phyloP scores from a whole-genome alignment of 2,329 filamentous ascomycete genomes.

The Colletotrichum costaricense region DNA sequence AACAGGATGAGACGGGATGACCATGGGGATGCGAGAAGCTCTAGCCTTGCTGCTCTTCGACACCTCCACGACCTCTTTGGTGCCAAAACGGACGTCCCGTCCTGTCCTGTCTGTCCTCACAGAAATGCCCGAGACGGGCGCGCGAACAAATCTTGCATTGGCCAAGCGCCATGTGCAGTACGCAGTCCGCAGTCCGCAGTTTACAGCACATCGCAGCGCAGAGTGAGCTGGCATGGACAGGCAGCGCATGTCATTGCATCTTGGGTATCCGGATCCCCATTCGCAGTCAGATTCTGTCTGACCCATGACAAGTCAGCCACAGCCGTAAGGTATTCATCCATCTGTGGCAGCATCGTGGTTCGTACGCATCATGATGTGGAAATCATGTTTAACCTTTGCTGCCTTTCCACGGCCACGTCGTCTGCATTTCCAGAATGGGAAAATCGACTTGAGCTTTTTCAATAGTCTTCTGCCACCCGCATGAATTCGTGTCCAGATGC shows the following conservation, averaged over 20 bases:
- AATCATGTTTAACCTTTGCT: constrained; percentile 11
- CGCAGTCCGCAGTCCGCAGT: background rate
- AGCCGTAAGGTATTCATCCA: background rate
- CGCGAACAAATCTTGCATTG: background rate
- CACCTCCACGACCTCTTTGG: background rate
- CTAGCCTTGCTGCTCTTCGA: background rate
- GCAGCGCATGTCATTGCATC: background rate
- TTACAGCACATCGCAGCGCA: constrained; percentile 2
- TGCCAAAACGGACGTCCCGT: background rate
- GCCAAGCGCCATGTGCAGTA: background rate
- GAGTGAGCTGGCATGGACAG: background rate
- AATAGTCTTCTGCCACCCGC: constrained; percentile 2
- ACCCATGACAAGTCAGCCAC: too few species aligned
- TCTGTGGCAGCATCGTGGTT: background rate
- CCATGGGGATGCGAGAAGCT: background rate
- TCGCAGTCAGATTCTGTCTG: background rate
- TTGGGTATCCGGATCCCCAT: background rate
- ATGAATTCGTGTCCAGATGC: constrained; percentile 17
- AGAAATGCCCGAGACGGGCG: constrained; percentile 31
- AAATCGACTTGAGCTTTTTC: background rate
- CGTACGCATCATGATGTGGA: constrained; percentile 17
- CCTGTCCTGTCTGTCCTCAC: background rate
- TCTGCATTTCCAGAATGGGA: constrained; percentile 1
- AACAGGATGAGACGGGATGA: background rate
- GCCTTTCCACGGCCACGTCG: constrained; percentile 2